Conservation (phyloP, 495 filamentous ascomycete species). For the Tuber indicum region DNA sequence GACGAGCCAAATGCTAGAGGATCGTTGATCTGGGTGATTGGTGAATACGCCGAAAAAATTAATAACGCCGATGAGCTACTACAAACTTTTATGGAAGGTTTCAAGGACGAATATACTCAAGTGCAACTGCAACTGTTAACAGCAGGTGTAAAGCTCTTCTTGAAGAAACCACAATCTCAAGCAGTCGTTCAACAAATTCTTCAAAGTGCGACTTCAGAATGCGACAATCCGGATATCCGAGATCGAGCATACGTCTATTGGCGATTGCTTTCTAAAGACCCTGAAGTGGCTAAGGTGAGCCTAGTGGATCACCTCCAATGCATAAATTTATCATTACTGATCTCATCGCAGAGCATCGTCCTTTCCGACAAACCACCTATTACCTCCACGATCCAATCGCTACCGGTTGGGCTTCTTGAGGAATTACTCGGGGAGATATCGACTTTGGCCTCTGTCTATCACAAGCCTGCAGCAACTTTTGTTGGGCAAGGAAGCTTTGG, state of each 20-base stretch:
- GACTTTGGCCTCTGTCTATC: slow-evolving; percentile 97
- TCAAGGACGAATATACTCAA: slow-evolving; percentile 87
- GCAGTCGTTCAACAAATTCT: slow-evolving; percentile 87
- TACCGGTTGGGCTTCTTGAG: slow-evolving; percentile 76
- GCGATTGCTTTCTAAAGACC: slow-evolving; percentile 90
- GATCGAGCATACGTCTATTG: slow-evolving; percentile 98
- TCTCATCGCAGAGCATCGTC: slow-evolving; percentile 61
- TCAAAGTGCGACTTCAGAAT: slow-evolving; percentile 84
- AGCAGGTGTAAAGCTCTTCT: slow-evolving; percentile 91
- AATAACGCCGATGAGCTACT: slow-evolving; percentile 91
- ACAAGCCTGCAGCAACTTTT: slow-evolving; percentile 95
- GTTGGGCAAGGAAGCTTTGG: slow-evolving; percentile 90
- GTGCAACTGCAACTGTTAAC: slow-evolving; percentile 94
- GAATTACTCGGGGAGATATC: slow-evolving; percentile 82
- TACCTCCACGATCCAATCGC: slow-evolving; percentile 80
- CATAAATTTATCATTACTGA: slow-evolving; percentile 27
- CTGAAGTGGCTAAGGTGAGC: slow-evolving; percentile 70
- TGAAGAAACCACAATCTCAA: slow-evolving; percentile 90
- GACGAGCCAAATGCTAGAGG: slow-evolving; percentile 91
- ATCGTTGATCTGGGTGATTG: slow-evolving; percentile 96
- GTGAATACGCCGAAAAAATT: slow-evolving; percentile 98
- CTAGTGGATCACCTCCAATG: not conserved
- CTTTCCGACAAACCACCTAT: slow-evolving; percentile 93
- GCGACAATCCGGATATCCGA: slow-evolving; percentile 93
- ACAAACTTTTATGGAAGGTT: slow-evolving; percentile 77